Base-by-base conservation (phyloP, 1,139 yeast genomes). In the Fermentozyma sake region DNA sequence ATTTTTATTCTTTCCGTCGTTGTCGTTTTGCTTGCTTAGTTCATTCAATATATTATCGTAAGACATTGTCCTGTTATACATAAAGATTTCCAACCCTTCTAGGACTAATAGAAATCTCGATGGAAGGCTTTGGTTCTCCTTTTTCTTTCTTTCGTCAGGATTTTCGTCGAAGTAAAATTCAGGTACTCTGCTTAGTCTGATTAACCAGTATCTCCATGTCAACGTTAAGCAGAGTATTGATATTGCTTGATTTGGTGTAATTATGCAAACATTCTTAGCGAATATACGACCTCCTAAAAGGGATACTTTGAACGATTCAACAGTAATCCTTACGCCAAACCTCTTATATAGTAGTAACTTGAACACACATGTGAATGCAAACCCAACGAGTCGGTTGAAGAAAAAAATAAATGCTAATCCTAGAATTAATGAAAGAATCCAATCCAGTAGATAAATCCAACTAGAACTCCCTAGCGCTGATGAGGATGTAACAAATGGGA, bases 191-290 rank as follows among this genome's bases (percentile, higher is more conserved):
- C 78, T 70, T 12, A 61, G 50, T 4, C 61, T 60, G 30, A 84
- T 46, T 12, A 66, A 60, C 97, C 97, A 91, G 51, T 86, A 91
- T 35, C 94, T 55, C 97, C 97, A 91, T 0, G 95, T 84, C 17
- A 91, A 50, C 39, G 76, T 74, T 4, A 89, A 79, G 37, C 79
- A 79, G 13, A 83, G 67, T 2, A 84, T 65, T 6, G 86, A 72
- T 2, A 84, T 50, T 2, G 95, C 76, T 37, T 76, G 76, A 53
- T 89, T 82, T 26, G 76, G 65, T 8, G 86, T 82, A 7, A 81
- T 72, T 13, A 85, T 64, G 2, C 84, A 72, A 16, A 87, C 50
- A 48, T 87, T 86, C 43, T 80, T 83, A 47, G 87, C 75, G 49
- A 83, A 76, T 3, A 91, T 34, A 18, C 95, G 69, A 0, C 97